phyloP scores from a whole-genome alignment of 495 filamentous ascomycete genomes.

The Aspergillus homomorphus region DNA sequence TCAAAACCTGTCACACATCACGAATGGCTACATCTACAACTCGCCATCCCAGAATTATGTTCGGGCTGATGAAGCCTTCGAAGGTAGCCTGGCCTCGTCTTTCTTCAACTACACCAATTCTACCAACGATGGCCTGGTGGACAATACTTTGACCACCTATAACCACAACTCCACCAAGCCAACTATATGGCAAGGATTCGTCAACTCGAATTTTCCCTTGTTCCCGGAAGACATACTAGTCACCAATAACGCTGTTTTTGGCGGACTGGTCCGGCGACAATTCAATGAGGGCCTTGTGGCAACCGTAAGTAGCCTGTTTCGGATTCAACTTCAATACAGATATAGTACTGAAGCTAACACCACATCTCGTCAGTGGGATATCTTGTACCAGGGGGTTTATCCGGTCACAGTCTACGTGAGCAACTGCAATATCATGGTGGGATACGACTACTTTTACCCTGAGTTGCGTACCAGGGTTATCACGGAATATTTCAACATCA shows the following conservation, averaged over 20 bases:
- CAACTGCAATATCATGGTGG: conserved; percentile 22
- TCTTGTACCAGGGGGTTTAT: conserved; percentile 23
- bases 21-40: conserved; percentile 28
- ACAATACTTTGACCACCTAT: conserved; percentile 25
- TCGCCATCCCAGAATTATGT: conserved; percentile 24
- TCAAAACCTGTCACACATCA: conserved; percentile 30
- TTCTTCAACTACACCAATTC: conserved; percentile 31
- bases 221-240: conserved; percentile 22
- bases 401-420: conserved; percentile 28
- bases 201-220: conserved; percentile 24
- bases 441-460: conserved; percentile 30
- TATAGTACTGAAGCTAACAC: not conserved
- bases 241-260: conserved; percentile 20
- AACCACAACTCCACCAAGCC: conserved; percentile 4
- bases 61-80: conserved; percentile 27
- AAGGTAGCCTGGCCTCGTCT: conserved; percentile 25
- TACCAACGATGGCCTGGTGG: conserved; percentile 25
- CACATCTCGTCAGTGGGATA: conserved; percentile 21
- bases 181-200: conserved; percentile 18
- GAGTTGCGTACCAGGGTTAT: conserved; percentile 24
- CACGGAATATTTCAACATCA: conserved; percentile 26
- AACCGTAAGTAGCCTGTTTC: conserved; percentile 13
- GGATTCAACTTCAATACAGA: not conserved
- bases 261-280: conserved; percentile 19
- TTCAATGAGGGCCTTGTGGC: conserved; percentile 16